Evolutionary conservation across 768 basidiomycete genomes (phyloP).

Genomic region (Naganishia vaughanmartiniae): DNA sequence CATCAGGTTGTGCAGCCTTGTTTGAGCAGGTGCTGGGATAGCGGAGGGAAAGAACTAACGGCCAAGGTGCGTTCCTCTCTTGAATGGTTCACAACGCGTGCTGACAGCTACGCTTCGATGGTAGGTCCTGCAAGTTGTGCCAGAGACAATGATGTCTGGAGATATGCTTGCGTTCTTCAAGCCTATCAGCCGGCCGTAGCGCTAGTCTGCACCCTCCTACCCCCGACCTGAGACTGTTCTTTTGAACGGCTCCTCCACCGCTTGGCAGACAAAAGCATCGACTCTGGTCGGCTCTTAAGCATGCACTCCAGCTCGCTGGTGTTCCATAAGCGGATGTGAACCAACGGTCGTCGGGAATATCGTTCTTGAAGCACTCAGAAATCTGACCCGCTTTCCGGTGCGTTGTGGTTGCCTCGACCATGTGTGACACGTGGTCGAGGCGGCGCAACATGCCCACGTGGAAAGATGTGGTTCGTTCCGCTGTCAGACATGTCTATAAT

Average conservation of each 20-base stretch:
- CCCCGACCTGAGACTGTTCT: slow-evolving; percentile 17
- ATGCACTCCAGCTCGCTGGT: slow-evolving; percentile 5
- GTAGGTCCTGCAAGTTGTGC: slow-evolving; percentile 14
- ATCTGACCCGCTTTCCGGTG: slow-evolving; percentile 25
- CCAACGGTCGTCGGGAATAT: slow-evolving; percentile 6
- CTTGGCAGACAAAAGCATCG: background rate
- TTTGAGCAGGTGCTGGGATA: slow-evolving; percentile 78
- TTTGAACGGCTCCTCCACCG: background rate
- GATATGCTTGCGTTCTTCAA: slow-evolving; percentile 14
- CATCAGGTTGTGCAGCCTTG: slow-evolving; percentile 64
- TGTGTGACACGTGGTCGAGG: background rate
- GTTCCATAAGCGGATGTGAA: background rate
- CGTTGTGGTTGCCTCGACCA: background rate
- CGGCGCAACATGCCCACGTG: background rate
- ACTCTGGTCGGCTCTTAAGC: background rate
- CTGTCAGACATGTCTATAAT: slow-evolving; percentile 24
- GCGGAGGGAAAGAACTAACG: slow-evolving; percentile 70
- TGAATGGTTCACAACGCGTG: background rate
- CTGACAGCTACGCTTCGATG: background rate
- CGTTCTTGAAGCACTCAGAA: slow-evolving; percentile 31
- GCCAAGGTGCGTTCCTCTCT: slow-evolving; percentile 57
- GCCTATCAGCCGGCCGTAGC: slow-evolving; percentile 5
- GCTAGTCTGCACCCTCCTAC: background rate
- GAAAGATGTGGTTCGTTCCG: slow-evolving; percentile 26
- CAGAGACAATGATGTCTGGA: background rate